These are phyloP conservation scores for Fistulifera solaris DNA, from an alignment of 108 stramenopile species.

Conservation along the genomic window DNA sequence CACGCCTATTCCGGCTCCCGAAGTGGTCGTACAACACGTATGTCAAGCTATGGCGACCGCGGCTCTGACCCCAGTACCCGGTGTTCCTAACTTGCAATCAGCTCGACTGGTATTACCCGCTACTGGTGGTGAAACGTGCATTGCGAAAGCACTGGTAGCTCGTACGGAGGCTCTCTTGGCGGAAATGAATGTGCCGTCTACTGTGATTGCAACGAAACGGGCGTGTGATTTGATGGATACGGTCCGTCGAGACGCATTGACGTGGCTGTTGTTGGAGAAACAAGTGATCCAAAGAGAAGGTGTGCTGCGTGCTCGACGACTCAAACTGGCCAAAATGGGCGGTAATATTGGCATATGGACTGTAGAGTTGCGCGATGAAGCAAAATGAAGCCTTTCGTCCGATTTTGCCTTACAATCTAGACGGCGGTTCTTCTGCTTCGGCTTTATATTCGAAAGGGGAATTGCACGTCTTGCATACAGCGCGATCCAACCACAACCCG, in stretches of 20 bases:
- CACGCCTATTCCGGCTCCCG: not conserved
- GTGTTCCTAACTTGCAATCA: slow-evolving; percentile 80
- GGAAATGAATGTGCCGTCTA: slow-evolving; percentile 54
- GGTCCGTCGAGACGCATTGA: slow-evolving; percentile 73
- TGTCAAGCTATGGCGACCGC: slow-evolving; percentile 44
- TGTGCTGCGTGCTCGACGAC: slow-evolving; percentile 42
- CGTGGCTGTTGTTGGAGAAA: slow-evolving; percentile 69
- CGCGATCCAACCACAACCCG: too few relatives aligned
- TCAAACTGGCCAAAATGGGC: slow-evolving; percentile 33
- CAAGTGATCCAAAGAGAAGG: slow-evolving; percentile 64
- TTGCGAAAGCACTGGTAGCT: slow-evolving; percentile 66
- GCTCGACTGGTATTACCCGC: slow-evolving; percentile 70
- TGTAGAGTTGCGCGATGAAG: too few relatives aligned
- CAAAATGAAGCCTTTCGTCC: too few relatives aligned
- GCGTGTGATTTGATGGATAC: slow-evolving; percentile 82
- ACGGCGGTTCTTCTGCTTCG: too few relatives aligned
- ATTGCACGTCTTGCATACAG: too few relatives aligned
- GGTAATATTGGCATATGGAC: too few relatives aligned
- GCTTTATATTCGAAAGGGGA: too few relatives aligned
- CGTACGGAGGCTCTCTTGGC: slow-evolving; percentile 62
- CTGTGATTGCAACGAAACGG: slow-evolving; percentile 69
- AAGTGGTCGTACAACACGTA: slow-evolving; percentile 13
- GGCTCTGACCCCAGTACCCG: slow-evolving; percentile 64
- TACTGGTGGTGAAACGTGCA: slow-evolving; percentile 45
- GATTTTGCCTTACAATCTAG: too few relatives aligned